These are phyloP conservation scores for Cadophora sp. DNA, from an alignment of 2,329 filamentous ascomycete genomes.

Conservation along the genomic window DNA sequence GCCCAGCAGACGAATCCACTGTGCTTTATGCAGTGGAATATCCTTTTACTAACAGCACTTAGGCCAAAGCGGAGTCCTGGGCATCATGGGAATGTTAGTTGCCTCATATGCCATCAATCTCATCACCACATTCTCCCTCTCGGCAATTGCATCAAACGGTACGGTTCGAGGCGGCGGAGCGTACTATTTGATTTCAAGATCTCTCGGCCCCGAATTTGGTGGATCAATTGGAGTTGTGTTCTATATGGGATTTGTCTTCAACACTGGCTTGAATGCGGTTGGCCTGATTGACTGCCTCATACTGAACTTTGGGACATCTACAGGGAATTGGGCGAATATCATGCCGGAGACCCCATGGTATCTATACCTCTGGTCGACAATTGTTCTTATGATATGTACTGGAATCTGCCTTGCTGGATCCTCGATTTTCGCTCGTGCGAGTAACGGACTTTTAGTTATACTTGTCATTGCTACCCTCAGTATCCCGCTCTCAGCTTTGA, in stretches of 20 bases:
- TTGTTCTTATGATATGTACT: conserved; percentile 74
- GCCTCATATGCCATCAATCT: conserved; percentile 82
- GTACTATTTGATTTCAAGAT: conserved; percentile 88
- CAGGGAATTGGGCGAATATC: conserved; percentile 62
- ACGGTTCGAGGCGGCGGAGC: conserved; percentile 87
- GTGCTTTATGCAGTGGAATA: not conserved
- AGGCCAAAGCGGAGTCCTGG: conserved; percentile 74
- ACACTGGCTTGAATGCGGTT: conserved; percentile 86
- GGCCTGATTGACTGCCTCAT: conserved; percentile 84
- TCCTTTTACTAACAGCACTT: conserved; percentile 18
- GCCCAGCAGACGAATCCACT: not conserved
- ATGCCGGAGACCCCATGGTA: conserved; percentile 78
- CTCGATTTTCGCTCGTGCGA: conserved; percentile 79
- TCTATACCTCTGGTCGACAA: conserved; percentile 77
- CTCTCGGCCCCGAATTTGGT: conserved; percentile 85
- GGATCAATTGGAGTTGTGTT: conserved; percentile 88
- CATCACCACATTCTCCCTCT: conserved; percentile 85
- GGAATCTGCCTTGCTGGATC: conserved; percentile 80
- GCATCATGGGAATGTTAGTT: conserved; percentile 78
- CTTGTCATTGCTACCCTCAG: conserved; percentile 77
- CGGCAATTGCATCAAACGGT: conserved; percentile 88
- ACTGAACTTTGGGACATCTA: conserved; percentile 70
- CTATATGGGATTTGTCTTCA: conserved; percentile 88
- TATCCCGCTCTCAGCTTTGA: conserved; percentile 79
- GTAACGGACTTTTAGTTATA: conserved; percentile 76